Conservation (phyloP, 2,329 filamentous ascomycete species). For the Lizonia empirigonia region DNA sequence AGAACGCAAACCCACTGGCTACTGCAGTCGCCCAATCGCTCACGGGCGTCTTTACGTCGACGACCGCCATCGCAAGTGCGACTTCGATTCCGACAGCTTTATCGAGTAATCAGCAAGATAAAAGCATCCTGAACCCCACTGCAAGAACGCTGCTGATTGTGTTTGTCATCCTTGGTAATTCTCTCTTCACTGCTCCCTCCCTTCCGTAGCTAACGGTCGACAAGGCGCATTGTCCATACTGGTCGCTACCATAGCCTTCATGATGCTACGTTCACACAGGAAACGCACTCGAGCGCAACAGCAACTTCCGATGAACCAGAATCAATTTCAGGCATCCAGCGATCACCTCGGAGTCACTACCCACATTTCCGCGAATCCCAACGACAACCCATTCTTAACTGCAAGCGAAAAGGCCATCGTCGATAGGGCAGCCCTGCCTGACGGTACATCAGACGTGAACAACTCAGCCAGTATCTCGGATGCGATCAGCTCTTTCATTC, state of each 20-base stretch:
- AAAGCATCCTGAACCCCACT: conserved; percentile 1
- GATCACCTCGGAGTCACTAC: conserved; percentile 1
- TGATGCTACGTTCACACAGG: conserved; percentile 5
- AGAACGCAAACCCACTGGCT: neutral
- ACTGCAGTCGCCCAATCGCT: conserved; percentile 1
- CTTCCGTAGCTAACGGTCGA: neutral
- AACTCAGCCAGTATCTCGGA: neutral
- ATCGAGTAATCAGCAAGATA: neutral
- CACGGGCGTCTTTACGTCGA: neutral
- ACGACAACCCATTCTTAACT: conserved; percentile 14
- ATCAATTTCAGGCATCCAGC: neutral
- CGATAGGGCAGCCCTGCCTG: neutral
- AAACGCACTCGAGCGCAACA: neutral
- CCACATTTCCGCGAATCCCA: neutral
- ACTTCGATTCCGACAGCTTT: neutral
- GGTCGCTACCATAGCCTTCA: neutral
- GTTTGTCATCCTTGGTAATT: conserved; percentile 9
- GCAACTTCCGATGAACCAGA: neutral
- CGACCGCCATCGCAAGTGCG: neutral
- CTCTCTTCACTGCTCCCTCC: too few species aligned
- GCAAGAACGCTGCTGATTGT: conserved; percentile 5
- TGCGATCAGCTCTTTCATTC: conserved; percentile 9
- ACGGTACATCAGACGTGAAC: neutral
- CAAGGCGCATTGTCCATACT: conserved; percentile 5
- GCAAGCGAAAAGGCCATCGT: conserved; percentile 12